Evolutionary conservation across 2,329 filamentous ascomycete species (phyloP).

Genomic region (Xylariaceae sp.): DNA sequence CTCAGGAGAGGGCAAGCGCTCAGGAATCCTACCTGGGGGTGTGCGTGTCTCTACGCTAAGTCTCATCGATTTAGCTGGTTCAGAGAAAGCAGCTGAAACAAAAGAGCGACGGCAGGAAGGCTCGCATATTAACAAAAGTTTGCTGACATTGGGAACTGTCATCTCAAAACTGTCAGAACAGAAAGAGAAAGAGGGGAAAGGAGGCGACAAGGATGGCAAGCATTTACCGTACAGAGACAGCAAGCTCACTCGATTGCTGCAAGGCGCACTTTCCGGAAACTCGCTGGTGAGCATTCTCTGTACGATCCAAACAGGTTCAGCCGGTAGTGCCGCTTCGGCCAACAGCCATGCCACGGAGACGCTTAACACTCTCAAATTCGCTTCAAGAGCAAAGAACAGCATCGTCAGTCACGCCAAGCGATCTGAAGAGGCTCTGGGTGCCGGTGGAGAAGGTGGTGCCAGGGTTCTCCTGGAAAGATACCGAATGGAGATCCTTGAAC

Average conservation of each 20-base stretch:
- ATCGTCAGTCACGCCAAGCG: conserved; percentile 96
- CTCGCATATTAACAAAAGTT: conserved; percentile 96
- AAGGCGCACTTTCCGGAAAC: conserved; percentile 87
- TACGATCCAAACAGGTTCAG: conserved; percentile 85
- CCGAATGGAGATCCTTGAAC: conserved; percentile 82
- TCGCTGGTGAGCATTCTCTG: conserved; percentile 96
- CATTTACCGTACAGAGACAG: conserved; percentile 96
- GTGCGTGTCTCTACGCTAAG: conserved; percentile 94
- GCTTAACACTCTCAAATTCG: conserved; percentile 94
- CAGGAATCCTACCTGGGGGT: conserved; percentile 73
- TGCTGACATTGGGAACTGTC: conserved; percentile 91
- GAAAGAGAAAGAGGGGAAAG: conserved; percentile 75
- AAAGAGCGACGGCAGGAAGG: conserved; percentile 94
- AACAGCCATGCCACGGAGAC: conserved; percentile 82
- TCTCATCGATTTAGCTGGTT: conserved; percentile 92
- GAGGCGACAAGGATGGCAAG: conserved; percentile 76
- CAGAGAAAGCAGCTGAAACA: conserved; percentile 89
- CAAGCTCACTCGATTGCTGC: conserved; percentile 88
- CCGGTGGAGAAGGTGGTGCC: conserved; percentile 78
- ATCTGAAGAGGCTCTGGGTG: conserved; percentile 81
- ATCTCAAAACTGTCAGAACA: conserved; percentile 87
- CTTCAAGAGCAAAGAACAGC: conserved; percentile 93
- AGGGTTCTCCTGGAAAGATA: conserved; percentile 89
- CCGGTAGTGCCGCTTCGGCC: conserved; percentile 65
- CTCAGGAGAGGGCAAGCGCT: conserved; percentile 58